Conservation (phyloP, 116 monocot species). For the Dioscorea cayenensis region DNA sequence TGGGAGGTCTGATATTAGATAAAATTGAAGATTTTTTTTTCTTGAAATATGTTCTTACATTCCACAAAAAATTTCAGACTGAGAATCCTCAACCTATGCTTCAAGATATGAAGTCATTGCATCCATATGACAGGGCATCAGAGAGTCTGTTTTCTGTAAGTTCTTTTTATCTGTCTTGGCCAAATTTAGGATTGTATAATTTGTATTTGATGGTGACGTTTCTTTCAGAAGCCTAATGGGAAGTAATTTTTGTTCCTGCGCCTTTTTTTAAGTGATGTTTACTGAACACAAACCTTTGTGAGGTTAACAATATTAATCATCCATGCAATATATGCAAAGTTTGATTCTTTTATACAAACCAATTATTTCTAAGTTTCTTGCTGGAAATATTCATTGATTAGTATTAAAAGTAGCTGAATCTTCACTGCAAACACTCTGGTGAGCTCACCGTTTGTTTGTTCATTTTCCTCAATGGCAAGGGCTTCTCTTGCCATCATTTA, state of each 20-base stretch:
- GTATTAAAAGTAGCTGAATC: not conserved
- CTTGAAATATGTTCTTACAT: constrained; percentile 3
- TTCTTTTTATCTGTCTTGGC: constrained; percentile 1
- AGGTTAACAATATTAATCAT: not conserved
- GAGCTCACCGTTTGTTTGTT: too few relatives aligned
- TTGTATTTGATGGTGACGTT: not conserved
- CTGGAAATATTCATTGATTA: too few relatives aligned
- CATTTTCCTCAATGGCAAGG: too few relatives aligned
- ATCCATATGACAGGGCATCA: constrained; percentile 82
- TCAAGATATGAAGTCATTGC: constrained; percentile 63
- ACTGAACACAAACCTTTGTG: not conserved
- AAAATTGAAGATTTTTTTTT: not conserved
- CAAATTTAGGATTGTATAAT: not conserved
- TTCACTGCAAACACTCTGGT: not conserved
- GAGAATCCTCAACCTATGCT: constrained; percentile 33
- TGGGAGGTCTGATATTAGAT: not conserved
- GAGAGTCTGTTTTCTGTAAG: constrained; percentile 79
- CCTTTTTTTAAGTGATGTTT: not conserved
- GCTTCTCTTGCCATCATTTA: too few relatives aligned
- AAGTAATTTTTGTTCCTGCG: not conserved
- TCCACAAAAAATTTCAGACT: constrained; percentile 21
- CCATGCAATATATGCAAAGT: not conserved
- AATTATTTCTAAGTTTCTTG: too few relatives aligned
- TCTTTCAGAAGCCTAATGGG: not conserved
- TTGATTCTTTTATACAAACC: not conserved